phyloP scores from a whole-genome alignment of 495 filamentous ascomycete genomes.

The Podospora pseudocomata region DNA sequence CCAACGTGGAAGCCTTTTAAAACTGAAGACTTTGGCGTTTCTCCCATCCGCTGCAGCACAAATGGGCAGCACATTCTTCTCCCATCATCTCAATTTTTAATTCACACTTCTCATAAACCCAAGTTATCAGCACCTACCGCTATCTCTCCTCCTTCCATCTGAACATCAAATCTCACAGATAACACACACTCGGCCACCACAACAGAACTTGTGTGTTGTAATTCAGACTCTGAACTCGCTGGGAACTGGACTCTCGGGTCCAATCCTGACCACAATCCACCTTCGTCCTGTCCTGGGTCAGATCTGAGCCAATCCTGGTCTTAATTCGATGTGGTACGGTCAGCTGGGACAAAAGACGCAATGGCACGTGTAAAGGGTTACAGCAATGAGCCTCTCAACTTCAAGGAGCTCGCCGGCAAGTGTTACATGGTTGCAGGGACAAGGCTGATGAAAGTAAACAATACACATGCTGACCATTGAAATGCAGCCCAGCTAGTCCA shows the following conservation, averaged over 20 bases:
- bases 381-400: conserved; percentile 21
- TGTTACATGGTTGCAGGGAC: background rate
- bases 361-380: conserved; percentile 19
- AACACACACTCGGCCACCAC: background rate
- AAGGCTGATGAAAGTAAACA: background rate
- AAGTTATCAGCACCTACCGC: background rate
- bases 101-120: background rate
- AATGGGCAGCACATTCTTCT: background rate
- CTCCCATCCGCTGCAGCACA: background rate
- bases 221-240: background rate
- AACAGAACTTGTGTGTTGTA: background rate
- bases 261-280: background rate
- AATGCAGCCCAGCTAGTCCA: conserved; percentile 16
- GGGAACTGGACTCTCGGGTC: background rate
- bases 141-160: background rate
- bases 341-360: background rate
- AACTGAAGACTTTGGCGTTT: no score
- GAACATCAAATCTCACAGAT: background rate
- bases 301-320: background rate
- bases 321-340: background rate
- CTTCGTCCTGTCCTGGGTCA: background rate
- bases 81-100: background rate
- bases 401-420: conserved; percentile 29
- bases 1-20: no score
- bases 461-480: conserved; percentile 11